Evolutionary conservation across 805 yeast species (phyloP).

Genomic region (Barnettozyma sucrosica): DNA sequence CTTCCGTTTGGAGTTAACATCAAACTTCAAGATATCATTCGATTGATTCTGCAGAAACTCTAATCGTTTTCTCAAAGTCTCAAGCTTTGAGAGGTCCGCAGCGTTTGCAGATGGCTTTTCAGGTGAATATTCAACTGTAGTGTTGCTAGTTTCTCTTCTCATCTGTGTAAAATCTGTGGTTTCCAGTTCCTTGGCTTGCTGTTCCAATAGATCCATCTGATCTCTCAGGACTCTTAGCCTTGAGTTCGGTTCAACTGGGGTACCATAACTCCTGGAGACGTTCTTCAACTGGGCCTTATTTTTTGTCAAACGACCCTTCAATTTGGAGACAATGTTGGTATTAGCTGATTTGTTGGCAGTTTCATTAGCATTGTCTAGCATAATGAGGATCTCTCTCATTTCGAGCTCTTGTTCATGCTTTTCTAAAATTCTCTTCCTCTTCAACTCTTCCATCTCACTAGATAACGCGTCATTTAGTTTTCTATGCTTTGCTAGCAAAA

Average conservation of each 20-base stretch:
- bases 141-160: constrained; percentile 19
- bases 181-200: constrained; percentile 81
- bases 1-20: constrained; percentile 43
- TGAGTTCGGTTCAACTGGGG: constrained; percentile 68
- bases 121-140: constrained; percentile 19
- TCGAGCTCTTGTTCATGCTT: constrained; percentile 74
- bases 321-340: constrained; percentile 31
- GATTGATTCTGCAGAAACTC: constrained; percentile 66
- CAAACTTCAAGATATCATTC: constrained; percentile 67
- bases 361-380: constrained; percentile 44
- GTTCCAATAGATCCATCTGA: constrained; percentile 79
- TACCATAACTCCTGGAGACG: constrained; percentile 42
- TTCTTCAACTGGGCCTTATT: constrained; percentile 35
- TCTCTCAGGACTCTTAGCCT: constrained; percentile 70
- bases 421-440: constrained; percentile 49
- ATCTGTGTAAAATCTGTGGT: constrained; percentile 70
- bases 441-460: constrained; percentile 56
- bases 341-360: constrained; percentile 28
- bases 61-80: constrained; percentile 48
- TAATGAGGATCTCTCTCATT: constrained; percentile 64
- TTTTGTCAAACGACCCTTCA: constrained; percentile 35
- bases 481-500: constrained; percentile 51
- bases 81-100: constrained; percentile 52
- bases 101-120: constrained; percentile 36
- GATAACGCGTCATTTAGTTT: constrained; percentile 56